These are phyloP conservation scores for Dioscorea zingiberensis DNA, from an alignment of 106 monocot genomes.

Conservation along the genomic window DNA sequence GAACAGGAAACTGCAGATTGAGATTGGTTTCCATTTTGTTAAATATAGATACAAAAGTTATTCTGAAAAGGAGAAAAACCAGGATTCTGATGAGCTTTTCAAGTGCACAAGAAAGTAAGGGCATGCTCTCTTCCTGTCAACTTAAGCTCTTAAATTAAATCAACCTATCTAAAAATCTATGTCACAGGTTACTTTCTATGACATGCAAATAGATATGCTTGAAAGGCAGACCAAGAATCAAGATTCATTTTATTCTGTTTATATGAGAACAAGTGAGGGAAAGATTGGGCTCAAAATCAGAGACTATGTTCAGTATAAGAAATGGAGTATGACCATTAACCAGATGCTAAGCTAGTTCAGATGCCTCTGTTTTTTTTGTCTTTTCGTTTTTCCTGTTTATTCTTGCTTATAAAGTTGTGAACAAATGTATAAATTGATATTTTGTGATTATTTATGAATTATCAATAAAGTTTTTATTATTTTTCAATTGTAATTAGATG, in stretches of 20 bases:
- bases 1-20: conserved; percentile 44
- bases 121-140: neutral
- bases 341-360: conserved; percentile 75
- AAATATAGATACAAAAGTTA: conserved; percentile 35
- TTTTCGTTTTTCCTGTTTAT: too few relatives aligned
- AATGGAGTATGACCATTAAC: conserved; percentile 52
- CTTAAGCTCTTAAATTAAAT: neutral
- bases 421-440: too few relatives aligned
- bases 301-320: conserved; percentile 37
- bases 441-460: too few relatives aligned
- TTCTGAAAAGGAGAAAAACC: conserved; percentile 51
- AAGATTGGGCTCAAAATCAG: too few relatives aligned
- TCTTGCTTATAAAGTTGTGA: too few relatives aligned
- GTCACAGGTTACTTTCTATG: conserved; percentile 44
- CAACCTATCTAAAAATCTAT: neutral
- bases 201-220: conserved; percentile 15
- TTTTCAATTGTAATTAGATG: too few relatives aligned
- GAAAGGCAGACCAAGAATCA: too few relatives aligned
- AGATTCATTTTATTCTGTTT: too few relatives aligned
- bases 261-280: too few relatives aligned
- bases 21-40: conserved; percentile 43
- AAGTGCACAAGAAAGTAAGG: conserved; percentile 46
- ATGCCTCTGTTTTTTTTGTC: too few relatives aligned
- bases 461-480: too few relatives aligned
- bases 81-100: conserved; percentile 35